These are phyloP conservation scores for Mucor mucedo DNA, from an alignment of 371 early-diverging fungal species.

Conservation along the genomic window DNA sequence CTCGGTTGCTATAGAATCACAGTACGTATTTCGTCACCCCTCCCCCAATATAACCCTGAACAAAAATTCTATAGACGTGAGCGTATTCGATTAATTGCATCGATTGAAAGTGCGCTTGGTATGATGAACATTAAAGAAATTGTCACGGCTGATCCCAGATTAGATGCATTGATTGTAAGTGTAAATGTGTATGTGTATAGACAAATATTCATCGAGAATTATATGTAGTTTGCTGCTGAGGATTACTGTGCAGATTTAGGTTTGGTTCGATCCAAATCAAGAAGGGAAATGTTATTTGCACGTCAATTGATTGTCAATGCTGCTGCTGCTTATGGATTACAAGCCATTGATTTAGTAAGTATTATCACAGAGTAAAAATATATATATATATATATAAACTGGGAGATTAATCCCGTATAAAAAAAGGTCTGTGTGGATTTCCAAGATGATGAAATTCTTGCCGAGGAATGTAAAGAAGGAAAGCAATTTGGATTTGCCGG, in stretches of 20 bases:
- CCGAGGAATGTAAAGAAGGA: conserved; percentile 86
- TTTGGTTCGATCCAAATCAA: conserved; percentile 71
- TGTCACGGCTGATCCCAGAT: conserved; percentile 68
- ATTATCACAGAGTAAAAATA: no score
- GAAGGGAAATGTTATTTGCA: conserved; percentile 80
- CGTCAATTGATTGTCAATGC: conserved; percentile 81
- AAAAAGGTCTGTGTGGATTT: conserved; percentile 84
- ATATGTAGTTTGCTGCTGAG: conserved; percentile 88
- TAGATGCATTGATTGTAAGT: conserved; percentile 79
- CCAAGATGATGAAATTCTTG: conserved; percentile 65
- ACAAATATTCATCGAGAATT: not conserved
- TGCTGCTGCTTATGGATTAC: conserved; percentile 83
- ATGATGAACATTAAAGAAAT: conserved; percentile 87
- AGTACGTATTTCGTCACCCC: conserved; percentile 44
- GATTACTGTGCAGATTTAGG: conserved; percentile 92
- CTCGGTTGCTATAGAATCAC: conserved; percentile 70
- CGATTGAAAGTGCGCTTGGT: conserved; percentile 86
- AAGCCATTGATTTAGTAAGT: conserved; percentile 87
- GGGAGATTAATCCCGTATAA: not conserved
- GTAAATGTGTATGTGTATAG: not conserved
- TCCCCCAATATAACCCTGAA: no score
- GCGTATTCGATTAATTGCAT: conserved; percentile 81
- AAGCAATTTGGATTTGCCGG: conserved; percentile 92
- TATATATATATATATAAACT: no score
- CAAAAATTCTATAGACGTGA: conserved; percentile 45